Evolutionary conservation across 225 moss, liverwort and hornwort genomes (phyloP).

Genomic region (Rhytidiadelphus loreus): DNA sequence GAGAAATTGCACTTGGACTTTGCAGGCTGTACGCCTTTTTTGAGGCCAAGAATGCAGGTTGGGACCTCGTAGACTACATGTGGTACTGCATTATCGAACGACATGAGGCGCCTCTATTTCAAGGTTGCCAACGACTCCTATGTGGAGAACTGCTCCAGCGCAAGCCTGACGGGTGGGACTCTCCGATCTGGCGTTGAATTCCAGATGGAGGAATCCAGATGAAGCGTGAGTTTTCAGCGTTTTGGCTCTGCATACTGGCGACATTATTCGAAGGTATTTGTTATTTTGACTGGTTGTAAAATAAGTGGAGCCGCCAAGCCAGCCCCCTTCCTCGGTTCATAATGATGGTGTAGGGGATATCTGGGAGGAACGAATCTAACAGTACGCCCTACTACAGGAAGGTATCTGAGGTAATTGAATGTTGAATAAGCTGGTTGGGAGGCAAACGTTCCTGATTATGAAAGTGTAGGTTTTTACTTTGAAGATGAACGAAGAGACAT

Average conservation of each 20-base stretch:
- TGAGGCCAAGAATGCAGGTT: slow-evolving; percentile 28
- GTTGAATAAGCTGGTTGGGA: slow-evolving; percentile 22
- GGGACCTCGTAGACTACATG: not conserved
- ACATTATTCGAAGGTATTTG: slow-evolving; percentile 6
- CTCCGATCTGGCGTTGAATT: not conserved
- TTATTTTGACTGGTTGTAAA: slow-evolving; percentile 15
- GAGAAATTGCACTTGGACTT: slow-evolving; percentile 27
- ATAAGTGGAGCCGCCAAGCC: slow-evolving; percentile 29
- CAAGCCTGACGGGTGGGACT: not conserved
- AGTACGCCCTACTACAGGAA: not conserved
- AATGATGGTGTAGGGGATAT: not conserved
- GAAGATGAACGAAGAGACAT: not conserved
- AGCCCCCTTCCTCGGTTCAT: slow-evolving; percentile 8
- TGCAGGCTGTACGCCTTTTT: slow-evolving; percentile 37
- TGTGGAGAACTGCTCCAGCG: slow-evolving; percentile 6
- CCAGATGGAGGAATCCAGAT: not conserved
- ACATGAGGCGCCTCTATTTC: slow-evolving; percentile 67
- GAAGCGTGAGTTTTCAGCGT: not conserved
- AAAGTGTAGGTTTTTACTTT: not conserved
- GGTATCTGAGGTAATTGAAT: slow-evolving; percentile 18
- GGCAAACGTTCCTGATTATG: not conserved
- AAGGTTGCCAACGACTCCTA: slow-evolving; percentile 46
- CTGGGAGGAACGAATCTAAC: not conserved
- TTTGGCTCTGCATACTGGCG: not conserved
- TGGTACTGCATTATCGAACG: slow-evolving; percentile 6